Conservation (phyloP, 2,329 filamentous ascomycete genomes). For the Alternaria sp. region DNA sequence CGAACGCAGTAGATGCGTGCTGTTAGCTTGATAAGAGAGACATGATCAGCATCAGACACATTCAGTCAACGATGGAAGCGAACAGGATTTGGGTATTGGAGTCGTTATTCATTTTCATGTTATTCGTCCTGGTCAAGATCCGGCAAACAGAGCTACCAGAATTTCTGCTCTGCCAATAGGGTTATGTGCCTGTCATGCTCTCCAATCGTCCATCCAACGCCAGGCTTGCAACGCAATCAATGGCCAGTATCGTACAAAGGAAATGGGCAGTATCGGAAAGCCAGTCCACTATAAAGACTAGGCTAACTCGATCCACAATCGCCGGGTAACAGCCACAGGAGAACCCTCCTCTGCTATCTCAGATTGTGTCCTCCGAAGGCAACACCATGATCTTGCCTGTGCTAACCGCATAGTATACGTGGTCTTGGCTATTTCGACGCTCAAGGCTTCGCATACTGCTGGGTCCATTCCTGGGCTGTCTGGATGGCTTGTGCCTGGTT, state of each 20-base stretch:
- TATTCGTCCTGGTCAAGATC: constrained; percentile 18
- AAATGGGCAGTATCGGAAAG: constrained; percentile 2
- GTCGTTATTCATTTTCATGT: constrained; percentile 27
- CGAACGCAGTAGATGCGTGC: neutral
- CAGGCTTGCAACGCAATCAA: constrained; percentile 20
- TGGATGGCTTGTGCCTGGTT: constrained; percentile 90
- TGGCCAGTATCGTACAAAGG: constrained; percentile 18
- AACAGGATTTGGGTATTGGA: neutral
- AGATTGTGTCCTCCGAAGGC: neutral
- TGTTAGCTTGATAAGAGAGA: neutral
- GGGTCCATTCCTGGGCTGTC: constrained; percentile 91
- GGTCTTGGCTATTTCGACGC: neutral
- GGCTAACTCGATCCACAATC: neutral
- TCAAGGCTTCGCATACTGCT: constrained; percentile 69
- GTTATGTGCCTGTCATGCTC: constrained; percentile 24
- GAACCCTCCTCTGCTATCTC: neutral
- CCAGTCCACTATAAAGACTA: neutral
- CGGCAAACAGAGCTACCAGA: constrained; percentile 4
- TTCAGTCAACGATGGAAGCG: neutral
- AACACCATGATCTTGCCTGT: neutral
- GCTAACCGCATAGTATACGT: neutral
- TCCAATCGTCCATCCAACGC: constrained; percentile 27
- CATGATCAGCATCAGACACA: neutral
- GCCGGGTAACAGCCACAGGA: neutral
- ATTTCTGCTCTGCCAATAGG: constrained; percentile 17